Evolutionary conservation across 495 filamentous ascomycete species (phyloP).

Genomic region (Chaetomium cochliodes): DNA sequence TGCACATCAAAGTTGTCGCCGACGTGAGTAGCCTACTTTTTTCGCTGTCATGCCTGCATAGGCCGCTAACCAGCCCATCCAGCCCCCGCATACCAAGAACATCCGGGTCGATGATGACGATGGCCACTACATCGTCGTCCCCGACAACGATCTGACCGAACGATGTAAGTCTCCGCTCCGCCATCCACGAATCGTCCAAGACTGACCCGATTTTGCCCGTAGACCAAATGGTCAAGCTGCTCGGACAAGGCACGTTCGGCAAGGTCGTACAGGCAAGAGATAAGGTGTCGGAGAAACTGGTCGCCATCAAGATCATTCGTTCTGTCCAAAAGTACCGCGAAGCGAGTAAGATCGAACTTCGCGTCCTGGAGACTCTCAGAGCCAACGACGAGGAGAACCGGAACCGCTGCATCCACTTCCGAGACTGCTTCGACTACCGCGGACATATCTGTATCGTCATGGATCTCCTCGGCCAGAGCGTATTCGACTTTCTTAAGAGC

Average conservation of each 20-base stretch:
- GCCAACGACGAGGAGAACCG: slow-evolving; percentile 88
- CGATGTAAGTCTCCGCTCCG: slow-evolving; percentile 65
- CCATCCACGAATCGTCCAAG: background rate
- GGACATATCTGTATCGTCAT: slow-evolving; percentile 99
- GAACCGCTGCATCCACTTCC: slow-evolving; percentile 94
- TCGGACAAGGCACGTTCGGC: slow-evolving; percentile 96
- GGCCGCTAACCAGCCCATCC: slow-evolving; percentile 24
- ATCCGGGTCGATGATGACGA: slow-evolving; percentile 83
- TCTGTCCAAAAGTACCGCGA: slow-evolving; percentile 98
- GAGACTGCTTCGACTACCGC: slow-evolving; percentile 96
- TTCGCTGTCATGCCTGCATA: background rate
- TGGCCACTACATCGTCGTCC: slow-evolving; percentile 89
- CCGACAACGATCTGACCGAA: slow-evolving; percentile 77
- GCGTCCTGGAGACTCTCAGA: slow-evolving; percentile 84
- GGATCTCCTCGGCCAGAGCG: slow-evolving; percentile 90
- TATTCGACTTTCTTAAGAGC: slow-evolving; percentile 96
- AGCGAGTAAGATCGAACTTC: slow-evolving; percentile 91
- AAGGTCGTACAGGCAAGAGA: slow-evolving; percentile 96
- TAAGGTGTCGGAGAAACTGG: slow-evolving; percentile 66
- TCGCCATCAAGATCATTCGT: slow-evolving; percentile 96
- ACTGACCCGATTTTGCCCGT: slow-evolving; percentile 10
- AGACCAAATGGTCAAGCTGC: slow-evolving; percentile 84
- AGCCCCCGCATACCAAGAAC: slow-evolving; percentile 56
- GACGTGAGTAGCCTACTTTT: slow-evolving; percentile 65
- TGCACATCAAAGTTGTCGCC: slow-evolving; percentile 73